Conservation (phyloP, 352 stramenopile species). For the Phytophthora meadii region DNA sequence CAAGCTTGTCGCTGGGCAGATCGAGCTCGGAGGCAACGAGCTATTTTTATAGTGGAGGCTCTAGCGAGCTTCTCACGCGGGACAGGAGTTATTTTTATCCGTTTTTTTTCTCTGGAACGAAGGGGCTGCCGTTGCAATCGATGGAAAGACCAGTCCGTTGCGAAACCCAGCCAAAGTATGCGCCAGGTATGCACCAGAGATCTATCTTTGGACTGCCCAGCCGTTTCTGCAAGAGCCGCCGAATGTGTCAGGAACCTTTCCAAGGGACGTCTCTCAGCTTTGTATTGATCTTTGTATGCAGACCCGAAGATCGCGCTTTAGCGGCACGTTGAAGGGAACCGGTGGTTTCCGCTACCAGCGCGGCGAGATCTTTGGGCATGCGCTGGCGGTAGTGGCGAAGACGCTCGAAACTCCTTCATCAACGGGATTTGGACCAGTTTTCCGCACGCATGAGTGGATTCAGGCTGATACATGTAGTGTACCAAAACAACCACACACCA, state of each 20-base stretch:
- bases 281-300: slow-evolving; percentile 13
- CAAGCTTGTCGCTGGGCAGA: slow-evolving; percentile 1
- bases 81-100: slow-evolving; percentile 49
- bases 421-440: slow-evolving; percentile 12
- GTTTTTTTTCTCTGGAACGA: slow-evolving; percentile 40
- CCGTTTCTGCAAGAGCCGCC: slow-evolving; percentile 15
- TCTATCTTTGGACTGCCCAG: slow-evolving; percentile 22
- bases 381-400: not conserved
- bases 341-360: slow-evolving; percentile 14
- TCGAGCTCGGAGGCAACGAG: slow-evolving; percentile 15
- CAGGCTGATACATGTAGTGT: no score
- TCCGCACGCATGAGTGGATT: not conserved
- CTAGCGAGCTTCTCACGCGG: not conserved
- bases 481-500: no score
- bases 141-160: slow-evolving; percentile 39
- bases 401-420: slow-evolving; percentile 18
- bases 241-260: slow-evolving; percentile 10
- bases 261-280: slow-evolving; percentile 3
- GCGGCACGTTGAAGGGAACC: slow-evolving; percentile 11
- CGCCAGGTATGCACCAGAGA: not conserved
- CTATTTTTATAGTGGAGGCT: slow-evolving; percentile 48
- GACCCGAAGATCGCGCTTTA: slow-evolving; percentile 15
- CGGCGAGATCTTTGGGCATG: slow-evolving; percentile 16
- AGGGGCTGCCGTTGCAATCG: slow-evolving; percentile 43
- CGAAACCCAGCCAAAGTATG: slow-evolving; percentile 28